Evolutionary conservation across 2,329 filamentous ascomycete genomes (phyloP).

Genomic region (Allantophomopsis cytisporea): DNA sequence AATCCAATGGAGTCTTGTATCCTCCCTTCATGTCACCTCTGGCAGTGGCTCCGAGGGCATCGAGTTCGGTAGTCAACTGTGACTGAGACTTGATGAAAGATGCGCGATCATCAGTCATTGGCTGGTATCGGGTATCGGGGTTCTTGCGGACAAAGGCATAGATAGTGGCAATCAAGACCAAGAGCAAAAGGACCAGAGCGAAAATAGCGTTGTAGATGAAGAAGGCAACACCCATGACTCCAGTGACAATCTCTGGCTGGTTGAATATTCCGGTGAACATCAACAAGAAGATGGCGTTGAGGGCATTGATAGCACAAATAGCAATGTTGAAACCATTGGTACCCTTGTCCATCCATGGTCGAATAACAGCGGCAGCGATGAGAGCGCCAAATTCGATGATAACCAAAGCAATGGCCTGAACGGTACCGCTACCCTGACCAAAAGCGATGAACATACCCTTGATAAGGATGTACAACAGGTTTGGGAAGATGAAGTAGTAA

Average conservation of each 20-base stretch:
- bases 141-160: constrained; percentile 85
- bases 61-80: constrained; percentile 76
- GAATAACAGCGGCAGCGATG: constrained; percentile 64
- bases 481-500: constrained; percentile 85
- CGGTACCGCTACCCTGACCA: constrained; percentile 53
- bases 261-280: constrained; percentile 82
- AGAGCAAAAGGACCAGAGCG: constrained; percentile 66
- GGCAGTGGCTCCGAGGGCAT: constrained; percentile 78
- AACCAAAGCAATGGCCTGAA: constrained; percentile 71
- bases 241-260: constrained; percentile 69
- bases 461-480: constrained; percentile 65
- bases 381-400: constrained; percentile 71
- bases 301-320: constrained; percentile 79
- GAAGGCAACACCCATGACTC: constrained; percentile 79
- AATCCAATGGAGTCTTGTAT: constrained; percentile 42
- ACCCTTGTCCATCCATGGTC: constrained; percentile 98
- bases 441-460: constrained; percentile 86
- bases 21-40: constrained; percentile 60
- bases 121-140: constrained; percentile 87
- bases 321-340: constrained; percentile 94
- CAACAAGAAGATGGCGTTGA: constrained; percentile 80
- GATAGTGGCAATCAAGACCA: constrained; percentile 64
- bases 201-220: constrained; percentile 82
- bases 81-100: constrained; percentile 97
- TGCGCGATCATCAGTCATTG: constrained; percentile 89